A percentile compares a stretch with the other conserved stretches of the same genome.
Conservation (phyloP, 2,329 filamentous ascomycete species). For the Dryadomyces quercus-mongolicae region DNA sequence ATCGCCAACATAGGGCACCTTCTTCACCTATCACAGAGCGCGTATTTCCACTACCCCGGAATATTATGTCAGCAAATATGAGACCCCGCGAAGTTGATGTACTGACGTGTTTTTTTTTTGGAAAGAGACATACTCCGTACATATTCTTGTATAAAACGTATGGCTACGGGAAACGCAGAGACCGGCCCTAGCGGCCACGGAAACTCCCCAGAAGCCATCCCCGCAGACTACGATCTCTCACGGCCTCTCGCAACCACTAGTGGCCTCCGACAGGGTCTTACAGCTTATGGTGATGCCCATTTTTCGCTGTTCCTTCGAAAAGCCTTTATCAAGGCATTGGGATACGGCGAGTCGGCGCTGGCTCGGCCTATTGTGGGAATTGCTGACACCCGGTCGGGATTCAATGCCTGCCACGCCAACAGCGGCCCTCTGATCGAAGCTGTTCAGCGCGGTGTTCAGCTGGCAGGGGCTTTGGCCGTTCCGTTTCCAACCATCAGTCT, state of each 20-base stretch:
- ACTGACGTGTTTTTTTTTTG: no score
- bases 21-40: no score
- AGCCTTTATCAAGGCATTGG: constrained; percentile 65
- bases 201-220: no score
- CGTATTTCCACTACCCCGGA: no score
- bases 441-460: constrained; percentile 53
- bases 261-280: constrained; percentile 47
- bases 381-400: constrained; percentile 59
- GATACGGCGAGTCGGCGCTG: constrained; percentile 60
- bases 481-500: constrained; percentile 66
- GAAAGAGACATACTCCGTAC: no score
- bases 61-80: no score
- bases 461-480: constrained; percentile 54
- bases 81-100: no score
- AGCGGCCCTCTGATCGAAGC: constrained; percentile 61
- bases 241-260: constrained; percentile 33
- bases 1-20: no score
- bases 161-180: no score
- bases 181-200: no score
- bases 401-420: constrained; percentile 66
- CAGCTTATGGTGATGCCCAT: constrained; percentile 61
- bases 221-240: constrained; percentile 47
- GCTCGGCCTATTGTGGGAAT: constrained; percentile 62
- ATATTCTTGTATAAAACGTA: no score
- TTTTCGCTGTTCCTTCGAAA: constrained; percentile 66